Evolutionary conservation across 2,329 filamentous ascomycete genomes (phyloP).

Genomic region (Tolypocladium cylindrosporum): DNA sequence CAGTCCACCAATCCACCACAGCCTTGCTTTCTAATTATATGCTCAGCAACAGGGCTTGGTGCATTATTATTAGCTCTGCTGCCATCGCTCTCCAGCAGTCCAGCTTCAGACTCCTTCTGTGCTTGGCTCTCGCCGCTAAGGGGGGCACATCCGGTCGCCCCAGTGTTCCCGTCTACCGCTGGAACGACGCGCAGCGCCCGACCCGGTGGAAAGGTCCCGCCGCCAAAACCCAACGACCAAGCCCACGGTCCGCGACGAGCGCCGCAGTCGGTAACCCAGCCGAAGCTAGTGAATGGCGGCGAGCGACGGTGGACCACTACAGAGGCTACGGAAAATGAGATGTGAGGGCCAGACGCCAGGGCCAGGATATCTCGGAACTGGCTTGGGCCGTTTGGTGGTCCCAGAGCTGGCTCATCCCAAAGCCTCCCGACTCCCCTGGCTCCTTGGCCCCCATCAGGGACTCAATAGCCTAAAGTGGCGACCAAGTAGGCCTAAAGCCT

Average conservation of each 20-base stretch:
- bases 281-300: slow-evolving; percentile 1
- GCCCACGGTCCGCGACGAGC: neutral
- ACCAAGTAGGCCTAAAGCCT: neutral
- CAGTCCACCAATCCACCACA: neutral
- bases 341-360: neutral
- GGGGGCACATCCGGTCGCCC: neutral
- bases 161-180: too few species aligned
- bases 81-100: neutral
- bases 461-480: neutral
- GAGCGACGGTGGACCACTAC: neutral
- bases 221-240: neutral
- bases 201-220: neutral
- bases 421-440: neutral
- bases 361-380: neutral
- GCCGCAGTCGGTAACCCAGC: slow-evolving; percentile 5
- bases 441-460: neutral
- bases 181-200: too few species aligned
- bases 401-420: neutral
- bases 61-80: neutral
- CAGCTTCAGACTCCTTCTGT: neutral
- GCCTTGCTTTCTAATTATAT: slow-evolving; percentile 1
- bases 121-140: neutral
- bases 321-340: neutral
- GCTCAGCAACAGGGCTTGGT: neutral
- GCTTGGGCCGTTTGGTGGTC: neutral